A percentile compares a stretch with the other conserved stretches of the same genome.
These are phyloP conservation scores for Ceratocystiopsis brevicomis DNA, from an alignment of 2,329 filamentous ascomycete species.

Conservation along the genomic window DNA sequence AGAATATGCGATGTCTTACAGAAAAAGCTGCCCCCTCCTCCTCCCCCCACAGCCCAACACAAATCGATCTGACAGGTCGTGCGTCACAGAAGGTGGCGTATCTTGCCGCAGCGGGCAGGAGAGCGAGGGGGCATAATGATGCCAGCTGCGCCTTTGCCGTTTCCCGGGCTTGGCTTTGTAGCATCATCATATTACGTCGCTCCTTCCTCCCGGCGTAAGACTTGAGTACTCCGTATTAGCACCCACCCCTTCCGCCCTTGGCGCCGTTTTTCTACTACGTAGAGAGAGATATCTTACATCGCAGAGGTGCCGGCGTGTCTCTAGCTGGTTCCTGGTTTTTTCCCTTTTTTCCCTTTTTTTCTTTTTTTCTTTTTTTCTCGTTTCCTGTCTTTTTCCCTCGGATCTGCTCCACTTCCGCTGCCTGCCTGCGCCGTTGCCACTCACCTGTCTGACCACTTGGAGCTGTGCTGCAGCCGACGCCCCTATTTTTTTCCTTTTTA, in stretches of 20 bases:
- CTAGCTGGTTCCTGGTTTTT: slow-evolving; percentile 1
- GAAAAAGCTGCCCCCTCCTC: background rate
- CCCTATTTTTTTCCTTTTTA: background rate
- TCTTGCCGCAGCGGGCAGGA: no score
- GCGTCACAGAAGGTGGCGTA: no score
- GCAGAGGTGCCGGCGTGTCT: background rate
- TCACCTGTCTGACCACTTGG: background rate
- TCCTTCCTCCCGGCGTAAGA: no score
- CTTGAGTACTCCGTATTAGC: no score
- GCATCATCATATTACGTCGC: no score
- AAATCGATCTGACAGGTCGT: background rate
- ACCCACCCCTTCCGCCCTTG: no score
- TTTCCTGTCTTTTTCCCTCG: background rate
- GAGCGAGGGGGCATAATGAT: no score
- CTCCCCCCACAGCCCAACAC: background rate
- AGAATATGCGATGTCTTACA: background rate
- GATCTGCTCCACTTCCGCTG: background rate
- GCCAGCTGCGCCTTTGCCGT: no score
- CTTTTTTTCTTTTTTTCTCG: background rate
- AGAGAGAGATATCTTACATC: no score
- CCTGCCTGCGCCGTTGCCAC: background rate
- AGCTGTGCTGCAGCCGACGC: no score
- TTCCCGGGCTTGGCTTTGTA: no score
- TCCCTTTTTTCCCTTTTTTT: background rate
- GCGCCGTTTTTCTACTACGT: no score